Evolutionary conservation across 805 yeast genomes (phyloP), one percentile per base, ranked within the genome.

Genomic region (Suhomyces prunicola): DNA sequence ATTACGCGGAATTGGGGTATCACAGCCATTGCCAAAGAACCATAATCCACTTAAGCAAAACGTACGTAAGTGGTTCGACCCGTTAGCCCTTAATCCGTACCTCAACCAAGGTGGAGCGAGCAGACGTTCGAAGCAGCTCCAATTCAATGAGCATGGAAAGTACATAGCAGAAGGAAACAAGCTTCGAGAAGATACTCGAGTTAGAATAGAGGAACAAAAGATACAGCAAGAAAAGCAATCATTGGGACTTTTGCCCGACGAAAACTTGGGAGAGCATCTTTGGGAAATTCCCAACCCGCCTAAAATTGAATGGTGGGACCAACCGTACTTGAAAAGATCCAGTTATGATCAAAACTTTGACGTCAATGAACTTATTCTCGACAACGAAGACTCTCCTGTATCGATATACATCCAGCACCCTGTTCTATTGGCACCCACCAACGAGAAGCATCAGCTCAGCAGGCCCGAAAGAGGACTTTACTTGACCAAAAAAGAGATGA

Each of bases 271-370:
- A 4, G 97, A 90, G 61, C 79, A 82, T 17, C 64, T 71, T 7
- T 87, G 78, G 61, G 67, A 71, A 50, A 71, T 72, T 0, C 65
- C 62, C 0, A 62, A 54, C 17, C 91, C 92, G 1, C 96, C 96
- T 0, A 55, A 53, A 2, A 68, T 85, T 1, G 97, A 91, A 67
- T 90, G 97, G 97, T 93, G 97, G 97, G 97, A 93, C 69, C 65
- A 69, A 50, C 82, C 82, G 2, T 80, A 82, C 47, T 58, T 87
- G 2, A 66, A 66, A 40, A 73, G 72, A 26, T 67, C 68, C 2
- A 63, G 63, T 41, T 78, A 81, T 57, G 65, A 64, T 1, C 61
- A 72, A 40, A 53, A 76, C n/a, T 61, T 67, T 5, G 71, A 70
- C 9, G 55, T 49, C 1, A 49, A 57, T 2, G 24, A 57, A 61